phyloP scores from a whole-genome alignment of 805 yeast genomes.

The Lachancea waltii region DNA sequence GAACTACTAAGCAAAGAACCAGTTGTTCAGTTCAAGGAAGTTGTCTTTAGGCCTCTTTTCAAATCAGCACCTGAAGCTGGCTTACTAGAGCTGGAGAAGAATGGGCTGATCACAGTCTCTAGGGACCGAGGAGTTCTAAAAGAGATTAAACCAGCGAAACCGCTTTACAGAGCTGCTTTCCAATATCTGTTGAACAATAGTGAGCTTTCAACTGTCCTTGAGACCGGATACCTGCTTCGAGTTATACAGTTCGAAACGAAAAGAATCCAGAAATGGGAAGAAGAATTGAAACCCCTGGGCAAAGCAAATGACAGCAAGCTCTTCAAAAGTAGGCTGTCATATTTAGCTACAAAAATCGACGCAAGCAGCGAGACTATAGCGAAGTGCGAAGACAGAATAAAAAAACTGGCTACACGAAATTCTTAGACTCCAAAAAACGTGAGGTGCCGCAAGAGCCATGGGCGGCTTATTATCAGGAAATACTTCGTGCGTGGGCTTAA shows the following conservation, averaged over 20 bases:
- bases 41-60: constrained; percentile 53
- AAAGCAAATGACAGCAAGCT: constrained; percentile 45
- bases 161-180: constrained; percentile 79
- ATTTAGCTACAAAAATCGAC: constrained; percentile 61
- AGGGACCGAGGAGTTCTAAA: constrained; percentile 70
- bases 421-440: no score
- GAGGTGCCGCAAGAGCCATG: no score
- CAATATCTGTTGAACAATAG: constrained; percentile 51
- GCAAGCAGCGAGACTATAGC: constrained; percentile 47
- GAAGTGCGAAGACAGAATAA: constrained; percentile 35
- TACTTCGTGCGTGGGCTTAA: no score
- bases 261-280: constrained; percentile 60
- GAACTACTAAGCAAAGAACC: constrained; percentile 50
- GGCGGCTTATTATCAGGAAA: no score
- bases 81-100: constrained; percentile 66
- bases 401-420: constrained; percentile 1
- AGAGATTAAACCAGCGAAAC: constrained; percentile 72
- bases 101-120: constrained; percentile 65
- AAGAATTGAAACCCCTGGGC: constrained; percentile 57
- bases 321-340: constrained; percentile 56
- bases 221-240: constrained; percentile 50
- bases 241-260: constrained; percentile 53
- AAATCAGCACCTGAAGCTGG: constrained; percentile 49
- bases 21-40: constrained; percentile 42
- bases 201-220: constrained; percentile 52